These are phyloP conservation scores for Tolypocladium capitatum DNA, from an alignment of 2,329 filamentous ascomycete species.

Conservation along the genomic window DNA sequence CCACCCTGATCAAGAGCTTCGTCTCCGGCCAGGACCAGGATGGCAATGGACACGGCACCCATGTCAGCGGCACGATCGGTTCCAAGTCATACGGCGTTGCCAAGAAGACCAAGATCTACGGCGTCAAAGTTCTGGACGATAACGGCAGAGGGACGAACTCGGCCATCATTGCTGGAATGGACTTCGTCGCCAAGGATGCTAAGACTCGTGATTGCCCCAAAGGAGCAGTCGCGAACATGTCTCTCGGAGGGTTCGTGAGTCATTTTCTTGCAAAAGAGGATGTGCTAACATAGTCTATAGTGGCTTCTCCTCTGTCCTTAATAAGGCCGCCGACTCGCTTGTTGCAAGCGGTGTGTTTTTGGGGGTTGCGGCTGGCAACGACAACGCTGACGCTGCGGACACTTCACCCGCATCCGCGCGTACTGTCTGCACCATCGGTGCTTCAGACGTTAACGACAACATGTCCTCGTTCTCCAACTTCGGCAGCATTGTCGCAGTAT, in stretches of 20 bases:
- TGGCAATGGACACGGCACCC: slow-evolving; percentile 15
- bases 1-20: slow-evolving; percentile 21
- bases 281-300: slow-evolving; percentile 11
- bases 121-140: slow-evolving; percentile 24
- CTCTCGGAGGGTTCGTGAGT: slow-evolving; percentile 21
- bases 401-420: slow-evolving; percentile 11
- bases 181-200: slow-evolving; percentile 23
- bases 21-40: slow-evolving; percentile 16
- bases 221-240: slow-evolving; percentile 36
- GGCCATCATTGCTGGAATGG: slow-evolving; percentile 25
- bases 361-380: slow-evolving; percentile 38
- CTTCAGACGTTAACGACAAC: slow-evolving; percentile 12
- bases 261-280: no score
- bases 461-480: slow-evolving; percentile 31
- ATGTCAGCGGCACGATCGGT: slow-evolving; percentile 21
- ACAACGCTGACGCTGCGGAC: slow-evolving; percentile 4
- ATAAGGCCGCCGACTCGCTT: slow-evolving; percentile 29
- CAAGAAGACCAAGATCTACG: slow-evolving; percentile 24
- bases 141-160: slow-evolving; percentile 21
- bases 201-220: slow-evolving; percentile 20
- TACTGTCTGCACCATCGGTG: slow-evolving; percentile 8
- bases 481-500: slow-evolving; percentile 29
- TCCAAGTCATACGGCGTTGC: slow-evolving; percentile 24
- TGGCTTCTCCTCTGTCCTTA: slow-evolving; percentile 24
- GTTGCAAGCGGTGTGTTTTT: slow-evolving; percentile 30